phyloP scores from a whole-genome alignment of 768 basidiomycete species.

The Steccherinum ochraceum region DNA sequence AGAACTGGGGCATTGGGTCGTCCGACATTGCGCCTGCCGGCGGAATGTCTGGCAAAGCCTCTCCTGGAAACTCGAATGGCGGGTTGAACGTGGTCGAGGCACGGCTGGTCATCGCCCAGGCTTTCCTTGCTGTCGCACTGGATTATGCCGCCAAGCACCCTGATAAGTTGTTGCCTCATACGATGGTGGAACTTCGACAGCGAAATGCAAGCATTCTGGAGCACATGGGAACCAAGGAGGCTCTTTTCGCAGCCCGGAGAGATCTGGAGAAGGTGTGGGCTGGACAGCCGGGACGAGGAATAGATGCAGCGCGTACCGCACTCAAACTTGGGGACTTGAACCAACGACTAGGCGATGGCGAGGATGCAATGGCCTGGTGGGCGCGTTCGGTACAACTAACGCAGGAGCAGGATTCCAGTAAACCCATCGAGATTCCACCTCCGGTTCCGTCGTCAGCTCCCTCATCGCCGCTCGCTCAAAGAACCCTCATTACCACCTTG shows the following conservation, averaged over 20 bases:
- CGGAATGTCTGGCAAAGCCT: slow-evolving; percentile 29
- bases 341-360: slow-evolving; percentile 43
- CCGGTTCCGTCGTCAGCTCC: slow-evolving; percentile 35
- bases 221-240: slow-evolving; percentile 46
- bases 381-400: slow-evolving; percentile 44
- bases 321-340: slow-evolving; percentile 64
- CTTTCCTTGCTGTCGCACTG: slow-evolving; percentile 46
- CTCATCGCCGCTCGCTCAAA: slow-evolving; percentile 55
- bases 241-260: slow-evolving; percentile 45
- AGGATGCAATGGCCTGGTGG: slow-evolving; percentile 67
- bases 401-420: slow-evolving; percentile 23
- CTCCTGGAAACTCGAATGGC: slow-evolving; percentile 26
- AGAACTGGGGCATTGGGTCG: slow-evolving; percentile 53
- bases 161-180: slow-evolving; percentile 40
- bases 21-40: slow-evolving; percentile 12
- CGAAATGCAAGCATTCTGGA: slow-evolving; percentile 55
- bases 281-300: slow-evolving; percentile 30
- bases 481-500: slow-evolving; percentile 52
- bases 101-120: slow-evolving; percentile 46
- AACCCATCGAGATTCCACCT: slow-evolving; percentile 10
- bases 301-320: slow-evolving; percentile 49
- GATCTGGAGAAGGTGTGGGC: slow-evolving; percentile 58
- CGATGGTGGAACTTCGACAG: slow-evolving; percentile 46
- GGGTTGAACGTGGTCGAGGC: slow-evolving; percentile 44
- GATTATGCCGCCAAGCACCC: slow-evolving; percentile 35